Evolutionary conservation across 139 green algal genomes (phyloP).

Genomic region (Limnomonas spitsbergensis): DNA sequence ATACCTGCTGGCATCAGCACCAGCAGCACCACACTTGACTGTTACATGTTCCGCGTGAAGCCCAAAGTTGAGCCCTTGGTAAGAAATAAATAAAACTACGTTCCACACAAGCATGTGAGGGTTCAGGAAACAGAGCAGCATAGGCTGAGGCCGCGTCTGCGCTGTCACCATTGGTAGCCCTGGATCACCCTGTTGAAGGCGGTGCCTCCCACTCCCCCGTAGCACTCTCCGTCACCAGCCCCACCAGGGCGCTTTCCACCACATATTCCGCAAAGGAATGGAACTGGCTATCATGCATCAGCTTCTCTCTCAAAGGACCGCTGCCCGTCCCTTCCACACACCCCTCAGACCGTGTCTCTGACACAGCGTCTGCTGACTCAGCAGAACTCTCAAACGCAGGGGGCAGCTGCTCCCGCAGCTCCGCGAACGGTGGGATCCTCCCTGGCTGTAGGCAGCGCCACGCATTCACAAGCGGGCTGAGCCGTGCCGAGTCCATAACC

Average conservation of each 20-base stretch:
- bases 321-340: not conserved
- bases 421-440: constrained; percentile 4
- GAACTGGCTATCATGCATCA: constrained; percentile 26
- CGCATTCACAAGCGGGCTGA: not conserved
- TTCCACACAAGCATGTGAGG: too few species aligned
- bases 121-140: too few species aligned
- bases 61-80: too few species aligned
- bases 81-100: too few species aligned
- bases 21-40: too few species aligned
- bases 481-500: constrained; percentile 2
- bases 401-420: not conserved
- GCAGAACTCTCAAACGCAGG: not conserved
- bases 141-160: too few species aligned
- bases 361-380: not conserved
- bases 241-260: constrained; percentile 35
- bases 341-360: too few species aligned
- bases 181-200: too few species aligned
- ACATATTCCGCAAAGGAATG: constrained; percentile 39
- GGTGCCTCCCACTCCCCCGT: constrained; percentile 32
- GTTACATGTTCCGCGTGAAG: too few species aligned
- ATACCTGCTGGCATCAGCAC: too few species aligned
- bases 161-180: too few species aligned
- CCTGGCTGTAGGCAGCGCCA: not conserved
- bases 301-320: too few species aligned
- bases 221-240: constrained; percentile 35